phyloP scores from a whole-genome alignment of 2,329 filamentous ascomycete genomes.

The Colletotrichum sublineola region DNA sequence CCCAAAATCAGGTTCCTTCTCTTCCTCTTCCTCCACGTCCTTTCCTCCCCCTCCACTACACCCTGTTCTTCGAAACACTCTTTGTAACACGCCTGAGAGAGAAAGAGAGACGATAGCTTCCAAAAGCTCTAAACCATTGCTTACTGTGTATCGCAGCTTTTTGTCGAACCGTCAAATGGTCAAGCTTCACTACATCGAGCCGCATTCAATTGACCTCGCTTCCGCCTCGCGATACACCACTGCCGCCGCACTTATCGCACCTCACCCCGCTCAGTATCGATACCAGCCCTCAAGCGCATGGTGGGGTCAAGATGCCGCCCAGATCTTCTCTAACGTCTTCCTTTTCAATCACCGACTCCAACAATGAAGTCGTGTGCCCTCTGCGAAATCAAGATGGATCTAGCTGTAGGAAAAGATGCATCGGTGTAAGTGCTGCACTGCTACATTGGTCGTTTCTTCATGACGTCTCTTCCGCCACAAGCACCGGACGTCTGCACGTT shows the following conservation, averaged over 20 bases:
- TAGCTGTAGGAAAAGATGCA: conserved; percentile 96
- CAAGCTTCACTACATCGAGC: conserved; percentile 41
- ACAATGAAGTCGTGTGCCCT: conserved; percentile 97
- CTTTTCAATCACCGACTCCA: conserved; percentile 91
- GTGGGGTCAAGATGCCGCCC: conserved; percentile 85
- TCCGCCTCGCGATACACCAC: conserved; percentile 41
- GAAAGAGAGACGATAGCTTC: conserved; percentile 40
- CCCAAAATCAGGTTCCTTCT: conserved; percentile 42
- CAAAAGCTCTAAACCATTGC: conserved; percentile 35
- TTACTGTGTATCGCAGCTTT: conserved; percentile 29
- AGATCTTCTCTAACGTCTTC: conserved; percentile 88
- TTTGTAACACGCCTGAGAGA: conserved; percentile 47
- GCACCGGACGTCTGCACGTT: conserved; percentile 9
- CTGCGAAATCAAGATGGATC: conserved; percentile 96
- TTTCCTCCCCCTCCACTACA: conserved; percentile 42
- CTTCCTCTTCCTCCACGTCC: conserved; percentile 46
- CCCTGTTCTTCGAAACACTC: conserved; percentile 44
- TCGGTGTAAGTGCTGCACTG: conserved; percentile 82
- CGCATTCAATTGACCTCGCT: conserved; percentile 51
- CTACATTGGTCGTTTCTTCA: conserved; percentile 14
- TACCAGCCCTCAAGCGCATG: conserved; percentile 57
- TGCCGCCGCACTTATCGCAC: conserved; percentile 45
- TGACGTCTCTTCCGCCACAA: conserved; percentile 29
- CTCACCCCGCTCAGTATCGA: conserved; percentile 54
- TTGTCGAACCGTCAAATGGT: conserved; percentile 34